These are phyloP conservation scores for Mycena capillaripes DNA, from an alignment of 768 basidiomycete genomes.

Conservation along the genomic window DNA sequence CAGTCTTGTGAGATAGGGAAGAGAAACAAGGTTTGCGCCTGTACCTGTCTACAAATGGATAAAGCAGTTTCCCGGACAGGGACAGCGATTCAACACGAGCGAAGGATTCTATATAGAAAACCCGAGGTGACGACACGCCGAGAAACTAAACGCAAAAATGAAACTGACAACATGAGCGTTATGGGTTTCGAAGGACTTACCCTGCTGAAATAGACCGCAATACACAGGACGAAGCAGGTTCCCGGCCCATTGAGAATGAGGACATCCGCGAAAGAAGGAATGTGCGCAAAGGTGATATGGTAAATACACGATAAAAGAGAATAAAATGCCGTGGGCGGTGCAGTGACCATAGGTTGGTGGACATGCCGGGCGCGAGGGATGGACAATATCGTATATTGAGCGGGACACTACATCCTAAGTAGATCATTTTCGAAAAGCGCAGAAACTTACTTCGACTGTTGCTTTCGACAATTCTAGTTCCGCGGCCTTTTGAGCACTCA, in stretches of 20 bases:
- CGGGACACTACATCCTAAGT: conserved; percentile 21
- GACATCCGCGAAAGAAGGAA: conserved; percentile 73
- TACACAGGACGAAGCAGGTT: conserved; percentile 87
- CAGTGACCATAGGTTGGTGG: conserved; percentile 82
- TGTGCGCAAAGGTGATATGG: conserved; percentile 68
- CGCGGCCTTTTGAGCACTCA: conserved; percentile 81
- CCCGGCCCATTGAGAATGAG: conserved; percentile 96
- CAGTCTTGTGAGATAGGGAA: conserved; percentile 1
- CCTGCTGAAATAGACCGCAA: conserved; percentile 78
- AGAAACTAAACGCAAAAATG: conserved; percentile 68
- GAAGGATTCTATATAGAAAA: conserved; percentile 95
- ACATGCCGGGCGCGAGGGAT: conserved; percentile 93
- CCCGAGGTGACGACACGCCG: conserved; percentile 74
- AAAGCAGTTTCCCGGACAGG: conserved; percentile 86
- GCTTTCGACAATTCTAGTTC: conserved; percentile 69
- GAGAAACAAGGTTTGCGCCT: conserved; percentile 32
- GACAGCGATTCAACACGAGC: conserved; percentile 88
- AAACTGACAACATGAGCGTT: conserved; percentile 1
- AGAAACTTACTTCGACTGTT: conserved; percentile 35
- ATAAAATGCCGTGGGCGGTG: conserved; percentile 71
- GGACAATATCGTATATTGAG: conserved; percentile 64
- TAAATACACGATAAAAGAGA: conserved; percentile 77
- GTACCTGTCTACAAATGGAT: conserved; percentile 86
- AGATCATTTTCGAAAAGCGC: not conserved
- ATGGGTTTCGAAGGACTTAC: conserved; percentile 59